Evolutionary conservation across 2,329 filamentous ascomycete genomes (phyloP).

Genomic region (Shiraia sp.): DNA sequence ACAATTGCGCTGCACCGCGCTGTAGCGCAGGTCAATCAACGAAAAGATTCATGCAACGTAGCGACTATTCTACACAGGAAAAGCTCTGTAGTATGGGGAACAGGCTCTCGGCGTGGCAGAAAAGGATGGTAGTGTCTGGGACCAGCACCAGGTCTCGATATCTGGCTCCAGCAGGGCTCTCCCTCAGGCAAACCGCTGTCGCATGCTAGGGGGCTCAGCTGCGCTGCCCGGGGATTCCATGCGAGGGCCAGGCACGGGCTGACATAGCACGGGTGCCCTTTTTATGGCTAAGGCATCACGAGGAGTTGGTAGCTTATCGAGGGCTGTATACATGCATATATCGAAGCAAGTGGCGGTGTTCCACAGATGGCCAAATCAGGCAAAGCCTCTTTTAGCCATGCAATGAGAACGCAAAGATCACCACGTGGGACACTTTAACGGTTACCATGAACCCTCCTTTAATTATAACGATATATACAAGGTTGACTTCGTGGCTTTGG

Average conservation of each 20-base stretch:
- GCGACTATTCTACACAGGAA: conserved; percentile 5
- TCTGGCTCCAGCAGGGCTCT: conserved; percentile 10
- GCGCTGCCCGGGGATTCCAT: conserved; percentile 9
- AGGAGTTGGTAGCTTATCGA: conserved; percentile 10
- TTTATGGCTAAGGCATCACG: no score
- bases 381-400: conserved; percentile 7
- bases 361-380: conserved; percentile 8
- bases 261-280: conserved; percentile 3
- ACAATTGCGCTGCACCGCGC: conserved; percentile 25
- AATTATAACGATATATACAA: conserved; percentile 1
- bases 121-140: conserved; percentile 12
- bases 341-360: conserved; percentile 16
- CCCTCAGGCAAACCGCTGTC: conserved; percentile 12
- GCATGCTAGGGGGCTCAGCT: conserved; percentile 19
- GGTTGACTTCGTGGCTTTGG: conserved; percentile 4
- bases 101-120: conserved; percentile 11
- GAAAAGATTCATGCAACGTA: conserved; percentile 25
- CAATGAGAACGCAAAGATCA: conserved; percentile 23
- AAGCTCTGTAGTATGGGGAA: conserved; percentile 18
- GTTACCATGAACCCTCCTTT: conserved; percentile 10
- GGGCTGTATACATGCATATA: conserved; percentile 7
- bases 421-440: conserved; percentile 28
- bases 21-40: conserved; percentile 25
- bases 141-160: conserved; percentile 11
- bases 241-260: conserved; percentile 9